Conservation (phyloP, 192 early-diverging fungal genomes). For the Podila horticola region DNA sequence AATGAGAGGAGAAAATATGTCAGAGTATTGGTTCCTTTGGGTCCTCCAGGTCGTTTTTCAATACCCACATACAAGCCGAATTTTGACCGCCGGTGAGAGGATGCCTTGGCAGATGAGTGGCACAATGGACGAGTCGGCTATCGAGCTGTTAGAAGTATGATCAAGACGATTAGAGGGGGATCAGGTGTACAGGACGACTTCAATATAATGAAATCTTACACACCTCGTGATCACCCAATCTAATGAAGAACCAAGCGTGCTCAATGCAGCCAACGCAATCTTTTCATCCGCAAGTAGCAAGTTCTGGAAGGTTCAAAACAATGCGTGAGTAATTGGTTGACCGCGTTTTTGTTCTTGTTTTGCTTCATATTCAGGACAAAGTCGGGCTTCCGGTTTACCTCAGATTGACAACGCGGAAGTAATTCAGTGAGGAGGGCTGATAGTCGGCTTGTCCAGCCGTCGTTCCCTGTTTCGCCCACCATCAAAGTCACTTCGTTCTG, state of each 20-base stretch:
- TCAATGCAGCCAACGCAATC: slow-evolving; percentile 23
- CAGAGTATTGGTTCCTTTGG: too few relatives aligned
- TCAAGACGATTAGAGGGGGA: neutral
- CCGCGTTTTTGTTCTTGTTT: too few relatives aligned
- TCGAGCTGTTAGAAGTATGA: slow-evolving; percentile 7
- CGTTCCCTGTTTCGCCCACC: slow-evolving; percentile 59
- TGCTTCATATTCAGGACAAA: too few relatives aligned
- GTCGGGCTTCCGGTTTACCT: neutral
- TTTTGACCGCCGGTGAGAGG: slow-evolving; percentile 32
- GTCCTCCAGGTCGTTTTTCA: too few relatives aligned
- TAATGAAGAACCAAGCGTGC: slow-evolving; percentile 6
- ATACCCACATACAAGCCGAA: slow-evolving; percentile 33
- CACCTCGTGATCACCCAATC: slow-evolving; percentile 38
- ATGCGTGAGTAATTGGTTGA: too few relatives aligned
- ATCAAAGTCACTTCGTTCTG: slow-evolving; percentile 55
- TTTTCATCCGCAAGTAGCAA: slow-evolving; percentile 25
- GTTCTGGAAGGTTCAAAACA: slow-evolving; percentile 4
- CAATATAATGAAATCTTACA: neutral
- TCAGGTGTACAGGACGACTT: neutral
- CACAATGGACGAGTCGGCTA: slow-evolving; percentile 7
- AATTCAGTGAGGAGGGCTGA: slow-evolving; percentile 35
- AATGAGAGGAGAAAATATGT: too few relatives aligned
- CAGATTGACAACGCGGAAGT: slow-evolving; percentile 26
- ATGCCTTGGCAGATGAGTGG: slow-evolving; percentile 32
- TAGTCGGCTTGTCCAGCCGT: slow-evolving; percentile 67